phyloP scores from a whole-genome alignment of 1,139 yeast species.

The Nematodospora anomalae region DNA sequence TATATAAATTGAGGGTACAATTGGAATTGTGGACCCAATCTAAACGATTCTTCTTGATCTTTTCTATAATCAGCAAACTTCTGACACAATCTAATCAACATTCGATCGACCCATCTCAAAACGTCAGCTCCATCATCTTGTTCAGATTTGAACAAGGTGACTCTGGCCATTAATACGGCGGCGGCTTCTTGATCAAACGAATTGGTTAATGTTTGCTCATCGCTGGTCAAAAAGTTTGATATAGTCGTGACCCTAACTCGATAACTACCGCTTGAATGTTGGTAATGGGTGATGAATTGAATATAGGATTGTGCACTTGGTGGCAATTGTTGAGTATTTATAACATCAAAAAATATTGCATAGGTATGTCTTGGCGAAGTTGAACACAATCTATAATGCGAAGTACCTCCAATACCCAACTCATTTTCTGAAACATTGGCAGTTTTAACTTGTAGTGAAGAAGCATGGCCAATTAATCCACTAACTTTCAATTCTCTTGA shows the following conservation, averaged over 20 bases:
- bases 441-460: constrained; percentile 63
- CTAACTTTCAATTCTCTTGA: constrained; percentile 86
- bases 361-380: constrained; percentile 85
- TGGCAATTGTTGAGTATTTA: constrained; percentile 49
- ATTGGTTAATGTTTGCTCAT: constrained; percentile 50
- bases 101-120: constrained; percentile 52
- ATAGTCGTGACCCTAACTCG: constrained; percentile 91
- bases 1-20: constrained; percentile 92
- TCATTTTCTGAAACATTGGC: constrained; percentile 87
- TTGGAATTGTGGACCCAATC: constrained; percentile 48
- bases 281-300: constrained; percentile 76
- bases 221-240: constrained; percentile 59
- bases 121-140: constrained; percentile 59
- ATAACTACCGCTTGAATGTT: constrained; percentile 78
- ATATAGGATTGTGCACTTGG: constrained; percentile 56
- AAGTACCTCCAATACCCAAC: constrained; percentile 90
- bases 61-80: constrained; percentile 53
- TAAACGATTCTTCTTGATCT: constrained; percentile 47
- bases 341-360: constrained; percentile 85
- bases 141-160: constrained; percentile 88
- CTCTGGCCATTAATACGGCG: constrained; percentile 91
- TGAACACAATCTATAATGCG: constrained; percentile 81
- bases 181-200: constrained; percentile 99
- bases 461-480: constrained; percentile 93
- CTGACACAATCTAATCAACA: constrained; percentile 51